A percentile compares a stretch with the other conserved stretches of the same genome.
Evolutionary conservation across 176 grass and related monocot species (phyloP).

Genomic region (Carex scoparia): DNA sequence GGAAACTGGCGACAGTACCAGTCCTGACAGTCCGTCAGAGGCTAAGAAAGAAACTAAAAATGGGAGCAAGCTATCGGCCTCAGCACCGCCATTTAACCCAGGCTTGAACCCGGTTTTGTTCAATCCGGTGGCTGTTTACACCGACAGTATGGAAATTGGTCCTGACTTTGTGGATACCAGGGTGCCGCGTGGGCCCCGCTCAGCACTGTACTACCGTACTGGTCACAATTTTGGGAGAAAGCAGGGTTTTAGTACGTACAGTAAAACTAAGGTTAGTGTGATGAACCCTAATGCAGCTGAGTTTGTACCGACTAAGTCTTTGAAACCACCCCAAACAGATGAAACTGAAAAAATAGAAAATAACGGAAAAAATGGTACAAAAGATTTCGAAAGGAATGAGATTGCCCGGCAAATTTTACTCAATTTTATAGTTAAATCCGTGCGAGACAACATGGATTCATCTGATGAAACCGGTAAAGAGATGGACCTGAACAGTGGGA

Average conservation of each 20-base stretch:
- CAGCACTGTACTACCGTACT: slow-evolving; percentile 57
- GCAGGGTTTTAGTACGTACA: slow-evolving; percentile 50
- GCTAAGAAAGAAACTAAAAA: slow-evolving; percentile 41
- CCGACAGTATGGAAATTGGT: slow-evolving; percentile 48
- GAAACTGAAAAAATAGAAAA: slow-evolving; percentile 32
- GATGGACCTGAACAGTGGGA: slow-evolving; percentile 26
- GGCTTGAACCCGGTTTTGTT: slow-evolving; percentile 61
- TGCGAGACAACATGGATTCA: slow-evolving; percentile 57
- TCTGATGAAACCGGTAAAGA: slow-evolving; percentile 25
- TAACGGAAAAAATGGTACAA: slow-evolving; percentile 33
- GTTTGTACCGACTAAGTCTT: slow-evolving; percentile 69
- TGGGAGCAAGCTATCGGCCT: slow-evolving; percentile 96
- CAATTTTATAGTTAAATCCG: slow-evolving; percentile 87
- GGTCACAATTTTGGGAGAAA: slow-evolving; percentile 74
- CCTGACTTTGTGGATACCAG: slow-evolving; percentile 66
- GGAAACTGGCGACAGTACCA: slow-evolving; percentile 45
- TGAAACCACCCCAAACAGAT: slow-evolving; percentile 45
- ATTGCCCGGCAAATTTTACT: slow-evolving; percentile 92
- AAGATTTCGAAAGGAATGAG: slow-evolving; percentile 61
- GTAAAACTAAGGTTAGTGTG: slow-evolving; percentile 52
- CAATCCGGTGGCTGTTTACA: slow-evolving; percentile 53
- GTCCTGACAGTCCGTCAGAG: slow-evolving; percentile 35
- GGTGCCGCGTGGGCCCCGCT: slow-evolving; percentile 73
- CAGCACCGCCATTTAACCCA: slow-evolving; percentile 93
- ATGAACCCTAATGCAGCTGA: slow-evolving; percentile 99